Evolutionary conservation across 768 basidiomycete genomes (phyloP), one percentile per base, ranked within the genome.

Genomic region (Leccinum variicolor): DNA sequence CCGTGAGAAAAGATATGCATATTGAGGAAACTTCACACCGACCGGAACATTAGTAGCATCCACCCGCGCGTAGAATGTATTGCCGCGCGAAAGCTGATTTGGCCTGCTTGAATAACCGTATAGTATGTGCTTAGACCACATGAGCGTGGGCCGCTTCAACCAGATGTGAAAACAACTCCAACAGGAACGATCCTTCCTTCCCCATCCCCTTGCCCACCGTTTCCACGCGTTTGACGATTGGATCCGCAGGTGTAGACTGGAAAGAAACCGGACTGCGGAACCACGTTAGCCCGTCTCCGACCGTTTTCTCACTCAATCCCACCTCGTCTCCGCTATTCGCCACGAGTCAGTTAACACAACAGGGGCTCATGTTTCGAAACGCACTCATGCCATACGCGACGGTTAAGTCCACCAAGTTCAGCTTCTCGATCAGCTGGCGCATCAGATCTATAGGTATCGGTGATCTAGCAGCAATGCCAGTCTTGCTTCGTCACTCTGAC

Each of bases 381-480:
- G 58, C 60, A 93, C 91, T 92, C 91, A 93, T 93, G 56, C 91
- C 91, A 70, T 90, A 93, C 13, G 86, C 90, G 56, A 83, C 86
- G 0, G 91, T 91, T 41, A 93, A 71, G 45, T 90, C 87, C 6
- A 66, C 76, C 39, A 93, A 68, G 63, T 90, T 88, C 55, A 93
- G 63, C 63, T 84, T 83, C 21, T 75, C 69, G 21, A 90, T 89
- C 29, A 93, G 77, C 39, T 77, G 79, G 60, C 78, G 84, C 91
- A 93, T 92, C 48, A 93, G 72, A 50, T 89, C 84, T 39, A 88
- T 92, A 6, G 91, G 91, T 33, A 92, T 75, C 0, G 90, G 80
- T 0, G 90, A 86, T 2, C 91, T 91, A 10, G 89, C 88, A 29
- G 90, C 90, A 56, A 92, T 90, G 1, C 91, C 91, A 17, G 91